Evolutionary conservation across 352 stramenopile genomes (phyloP), one percentile per base, ranked within the genome.

Genomic region (Blastocystis sp.): DNA sequence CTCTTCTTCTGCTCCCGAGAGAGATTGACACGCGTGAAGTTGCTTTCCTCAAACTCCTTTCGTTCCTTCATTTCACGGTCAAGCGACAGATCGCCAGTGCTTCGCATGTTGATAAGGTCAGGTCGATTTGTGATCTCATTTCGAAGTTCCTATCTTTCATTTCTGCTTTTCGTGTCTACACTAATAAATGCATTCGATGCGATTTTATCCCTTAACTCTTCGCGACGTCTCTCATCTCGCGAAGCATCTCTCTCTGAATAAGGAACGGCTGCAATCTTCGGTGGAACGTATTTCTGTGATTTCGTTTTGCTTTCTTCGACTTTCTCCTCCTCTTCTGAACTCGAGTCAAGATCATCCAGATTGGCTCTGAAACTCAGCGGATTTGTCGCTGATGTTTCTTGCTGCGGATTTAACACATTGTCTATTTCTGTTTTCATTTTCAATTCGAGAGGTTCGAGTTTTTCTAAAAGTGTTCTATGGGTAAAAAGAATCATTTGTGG

Each of bases 371-470:
- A 85, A 7, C n/a, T 59, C 20, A 85, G 73, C 18, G 73, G 73
- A 43, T 85, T 85, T 5, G 53, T 54, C 16, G 53, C 26, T 5
- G 37, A 56, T 3, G 43, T n/a, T 34, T 66, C 73, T 37, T 63
- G 9, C 26, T 85, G 73, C 18, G 73, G 73, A 24, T 66, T 59
- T 11, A 85, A 30, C 37, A 85, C 55, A n/a, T 64, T 85, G 56
- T 85, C 73, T 13, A 85, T 68, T n/a, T 85, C 26, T 24, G 34
- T 69, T 45, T 85, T 85, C 73, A 85, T 85, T 45, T 85, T 85
- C 16, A 85, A 30, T 37, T 85, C 73, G 20, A 85, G 56, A 18
- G 73, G 73, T 24, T 85, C 73, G 20, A 85, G 56, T 55, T 85
- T 85, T 55, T 85, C 73, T 8, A 85, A 9, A 11, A 85, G 73